A percentile compares a stretch with the other conserved stretches of the same genome.
Evolutionary conservation across 2,329 filamentous ascomycete species (phyloP).

Genomic region (Aspergillus awamori): DNA sequence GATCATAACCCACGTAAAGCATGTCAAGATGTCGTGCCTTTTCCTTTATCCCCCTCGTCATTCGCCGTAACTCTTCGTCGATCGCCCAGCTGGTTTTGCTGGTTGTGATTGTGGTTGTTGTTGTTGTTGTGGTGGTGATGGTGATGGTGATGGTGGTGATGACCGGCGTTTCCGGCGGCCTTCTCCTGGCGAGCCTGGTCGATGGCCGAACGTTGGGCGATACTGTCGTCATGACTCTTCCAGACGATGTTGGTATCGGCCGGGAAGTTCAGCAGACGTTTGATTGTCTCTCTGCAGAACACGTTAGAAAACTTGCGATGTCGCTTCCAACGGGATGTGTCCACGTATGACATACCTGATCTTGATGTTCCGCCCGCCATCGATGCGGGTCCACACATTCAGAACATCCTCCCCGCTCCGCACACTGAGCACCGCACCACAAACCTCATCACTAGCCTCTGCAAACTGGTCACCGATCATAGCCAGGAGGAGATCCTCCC

Average conservation of each 20-base stretch:
- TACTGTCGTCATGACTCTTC: constrained; percentile 95
- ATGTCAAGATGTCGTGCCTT: constrained; percentile 39
- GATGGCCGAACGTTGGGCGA: constrained; percentile 85
- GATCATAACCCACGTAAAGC: constrained; percentile 32
- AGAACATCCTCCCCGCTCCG: constrained; percentile 95
- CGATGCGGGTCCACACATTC: constrained; percentile 95
- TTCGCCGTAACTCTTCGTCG: constrained; percentile 46
- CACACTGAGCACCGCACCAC: constrained; percentile 90
- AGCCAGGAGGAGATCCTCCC: constrained; percentile 89
- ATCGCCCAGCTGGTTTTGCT: constrained; percentile 39
- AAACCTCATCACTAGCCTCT: constrained; percentile 91
- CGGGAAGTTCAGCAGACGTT: constrained; percentile 82
- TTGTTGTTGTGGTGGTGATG: constrained; percentile 28
- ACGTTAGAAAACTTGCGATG: constrained; percentile 9
- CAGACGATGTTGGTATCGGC: constrained; percentile 88
- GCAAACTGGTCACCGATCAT: constrained; percentile 93
- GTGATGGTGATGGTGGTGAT: constrained; percentile 39
- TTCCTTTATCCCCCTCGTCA: constrained; percentile 51
- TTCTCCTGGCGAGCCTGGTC: constrained; percentile 92
- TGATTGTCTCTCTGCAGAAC: constrained; percentile 78
- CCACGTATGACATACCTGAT: constrained; percentile 69
- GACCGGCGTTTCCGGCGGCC: constrained; percentile 43
- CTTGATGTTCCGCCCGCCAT: constrained; percentile 91
- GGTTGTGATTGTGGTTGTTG: constrained; percentile 17
- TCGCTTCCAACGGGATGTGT: background rate